phyloP scores from a whole-genome alignment of 768 basidiomycete genomes.

The Suillus discolor region DNA sequence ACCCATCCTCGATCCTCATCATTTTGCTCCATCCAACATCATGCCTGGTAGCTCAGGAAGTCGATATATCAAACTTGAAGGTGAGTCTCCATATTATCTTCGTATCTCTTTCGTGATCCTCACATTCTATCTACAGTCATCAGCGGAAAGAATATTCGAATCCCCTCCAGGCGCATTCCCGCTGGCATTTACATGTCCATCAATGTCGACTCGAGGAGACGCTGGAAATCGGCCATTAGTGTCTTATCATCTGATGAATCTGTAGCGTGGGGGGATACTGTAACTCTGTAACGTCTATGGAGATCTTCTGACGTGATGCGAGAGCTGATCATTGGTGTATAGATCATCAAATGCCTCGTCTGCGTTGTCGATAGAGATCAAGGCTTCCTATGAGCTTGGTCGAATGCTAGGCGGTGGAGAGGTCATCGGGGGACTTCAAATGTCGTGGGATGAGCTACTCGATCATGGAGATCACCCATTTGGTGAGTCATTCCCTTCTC shows the following conservation, averaged over 20 bases:
- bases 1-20: too few species aligned
- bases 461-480: background rate
- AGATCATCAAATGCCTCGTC: background rate
- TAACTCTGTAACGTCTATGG: background rate
- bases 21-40: too few species aligned
- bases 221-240: background rate
- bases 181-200: background rate
- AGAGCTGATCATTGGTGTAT: background rate
- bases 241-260: background rate
- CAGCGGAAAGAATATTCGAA: background rate
- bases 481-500: background rate
- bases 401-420: background rate
- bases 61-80: background rate
- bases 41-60: too few species aligned
- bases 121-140: background rate
- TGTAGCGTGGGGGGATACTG: background rate
- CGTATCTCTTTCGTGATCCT: background rate
- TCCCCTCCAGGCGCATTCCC: background rate
- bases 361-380: background rate
- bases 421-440: background rate
- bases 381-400: background rate
- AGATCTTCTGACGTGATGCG: accelerated
- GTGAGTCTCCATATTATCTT: background rate
- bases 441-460: background rate
- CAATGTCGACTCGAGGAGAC: background rate